Evolutionary conservation across 192 early-diverging fungal genomes (phyloP).

Genomic region (Piromyces finnis): DNA sequence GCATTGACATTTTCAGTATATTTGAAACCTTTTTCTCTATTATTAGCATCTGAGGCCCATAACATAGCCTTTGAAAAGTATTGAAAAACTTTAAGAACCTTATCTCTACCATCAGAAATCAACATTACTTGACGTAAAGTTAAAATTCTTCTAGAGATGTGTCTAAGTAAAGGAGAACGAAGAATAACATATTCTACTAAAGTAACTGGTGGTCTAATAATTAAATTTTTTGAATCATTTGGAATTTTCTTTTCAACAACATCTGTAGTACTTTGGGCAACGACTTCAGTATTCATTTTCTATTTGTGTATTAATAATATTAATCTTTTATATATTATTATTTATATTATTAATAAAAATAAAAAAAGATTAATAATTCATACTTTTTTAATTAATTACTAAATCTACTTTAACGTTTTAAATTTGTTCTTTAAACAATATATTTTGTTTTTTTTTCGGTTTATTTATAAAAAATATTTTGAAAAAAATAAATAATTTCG

Average conservation of each 20-base stretch:
- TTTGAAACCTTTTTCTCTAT: slow-evolving; percentile 3
- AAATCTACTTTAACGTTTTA: too few relatives aligned
- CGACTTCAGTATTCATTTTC: too few relatives aligned
- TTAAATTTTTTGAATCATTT: background rate
- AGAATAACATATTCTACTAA: background rate
- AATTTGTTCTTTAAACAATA: too few relatives aligned
- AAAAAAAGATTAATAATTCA: too few relatives aligned
- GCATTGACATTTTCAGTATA: background rate
- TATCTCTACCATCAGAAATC: slow-evolving; percentile 68
- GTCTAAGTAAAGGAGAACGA: background rate
- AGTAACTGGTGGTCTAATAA: background rate
- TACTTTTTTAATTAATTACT: too few relatives aligned
- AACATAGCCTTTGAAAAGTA: slow-evolving; percentile 58
- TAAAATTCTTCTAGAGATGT: background rate
- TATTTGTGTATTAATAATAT: too few relatives aligned
- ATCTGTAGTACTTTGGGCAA: background rate
- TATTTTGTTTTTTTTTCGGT: too few relatives aligned
- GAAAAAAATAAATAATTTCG: too few relatives aligned
- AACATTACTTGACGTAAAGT: slow-evolving; percentile 37
- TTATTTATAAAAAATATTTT: too few relatives aligned
- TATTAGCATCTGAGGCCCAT: slow-evolving; percentile 12
- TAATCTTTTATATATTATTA: too few relatives aligned
- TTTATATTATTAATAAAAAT: too few relatives aligned
- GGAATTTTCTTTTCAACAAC: background rate
- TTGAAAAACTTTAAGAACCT: slow-evolving; percentile 58